phyloP scores from a whole-genome alignment of 257 asterid species.

The Scutellaria galericulata region DNA sequence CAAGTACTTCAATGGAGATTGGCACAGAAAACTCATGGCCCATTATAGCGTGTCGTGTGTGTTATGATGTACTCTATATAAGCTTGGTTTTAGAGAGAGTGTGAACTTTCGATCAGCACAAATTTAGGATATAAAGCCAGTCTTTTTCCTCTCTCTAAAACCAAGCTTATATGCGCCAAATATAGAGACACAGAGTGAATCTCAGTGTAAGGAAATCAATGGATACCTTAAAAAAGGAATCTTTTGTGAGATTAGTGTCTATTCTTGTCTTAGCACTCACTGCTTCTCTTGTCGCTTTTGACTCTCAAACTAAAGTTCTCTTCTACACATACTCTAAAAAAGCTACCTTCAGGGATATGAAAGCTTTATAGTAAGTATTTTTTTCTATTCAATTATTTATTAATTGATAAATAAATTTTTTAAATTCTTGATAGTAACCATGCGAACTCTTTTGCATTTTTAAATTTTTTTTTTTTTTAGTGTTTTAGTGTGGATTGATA shows the following conservation, averaged over 20 bases:
- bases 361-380: slow-evolving; percentile 50
- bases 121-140: no score
- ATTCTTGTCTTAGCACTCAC: slow-evolving; percentile 41
- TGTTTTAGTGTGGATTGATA: slow-evolving; percentile 57
- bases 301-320: slow-evolving; percentile 59
- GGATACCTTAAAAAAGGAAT: slow-evolving; percentile 39
- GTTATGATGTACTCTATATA: no score
- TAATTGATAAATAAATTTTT: no score
- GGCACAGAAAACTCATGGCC: no score
- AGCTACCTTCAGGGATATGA: slow-evolving; percentile 59
- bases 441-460: background rate
- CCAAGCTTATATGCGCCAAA: background rate
- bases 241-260: slow-evolving; percentile 43
- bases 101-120: no score
- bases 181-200: background rate
- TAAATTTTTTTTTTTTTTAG: slow-evolving; percentile 25
- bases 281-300: slow-evolving; percentile 56
- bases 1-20: no score
- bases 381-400: background rate
- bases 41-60: no score
- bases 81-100: no score
- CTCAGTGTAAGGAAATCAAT: background rate
- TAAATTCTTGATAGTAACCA: background rate
- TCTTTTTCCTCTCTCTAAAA: no score
- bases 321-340: slow-evolving; percentile 41